phyloP scores from a whole-genome alignment of 1,139 yeast species.

The Diutina neorugosa region DNA sequence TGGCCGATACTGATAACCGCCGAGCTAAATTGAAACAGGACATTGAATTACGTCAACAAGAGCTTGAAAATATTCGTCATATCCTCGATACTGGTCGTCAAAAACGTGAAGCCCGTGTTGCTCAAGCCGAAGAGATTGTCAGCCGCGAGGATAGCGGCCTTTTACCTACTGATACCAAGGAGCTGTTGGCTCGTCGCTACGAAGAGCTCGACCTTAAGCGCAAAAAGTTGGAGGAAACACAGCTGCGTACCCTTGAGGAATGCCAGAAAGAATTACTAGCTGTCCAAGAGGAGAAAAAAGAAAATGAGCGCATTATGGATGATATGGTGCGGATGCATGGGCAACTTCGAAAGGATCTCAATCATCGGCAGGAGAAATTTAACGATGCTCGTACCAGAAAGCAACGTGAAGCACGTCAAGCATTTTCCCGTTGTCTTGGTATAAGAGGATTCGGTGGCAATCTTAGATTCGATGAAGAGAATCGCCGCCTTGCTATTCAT shows the following conservation, averaged over 20 bases:
- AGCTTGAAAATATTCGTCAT: not conserved
- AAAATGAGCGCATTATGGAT: constrained; percentile 15
- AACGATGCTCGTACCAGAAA: constrained; percentile 27
- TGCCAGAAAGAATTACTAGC: constrained; percentile 21
- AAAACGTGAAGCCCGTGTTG: not conserved
- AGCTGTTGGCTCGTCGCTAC: constrained; percentile 25
- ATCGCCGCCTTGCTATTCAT: constrained; percentile 38
- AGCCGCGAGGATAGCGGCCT: not conserved
- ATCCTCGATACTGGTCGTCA: not conserved
- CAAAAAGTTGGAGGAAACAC: not conserved
- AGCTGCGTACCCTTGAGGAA: constrained; percentile 24
- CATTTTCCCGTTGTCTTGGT: constrained; percentile 47
- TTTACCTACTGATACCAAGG: constrained; percentile 20
- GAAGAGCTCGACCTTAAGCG: constrained; percentile 11
- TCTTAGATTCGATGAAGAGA: constrained; percentile 46
- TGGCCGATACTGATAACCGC: not conserved
- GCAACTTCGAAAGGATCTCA: constrained; percentile 22
- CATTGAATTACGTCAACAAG: not conserved
- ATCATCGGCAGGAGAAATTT: constrained; percentile 37
- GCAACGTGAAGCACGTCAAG: constrained; percentile 20
- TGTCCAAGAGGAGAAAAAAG: constrained; percentile 17
- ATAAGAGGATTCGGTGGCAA: constrained; percentile 70
- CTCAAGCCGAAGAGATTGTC: not conserved
- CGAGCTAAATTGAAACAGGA: too few relatives aligned
- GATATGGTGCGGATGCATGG: constrained; percentile 16